Evolutionary conservation across 164 flowering plant genomes (phyloP).

Genomic region (Annona squamosa): DNA sequence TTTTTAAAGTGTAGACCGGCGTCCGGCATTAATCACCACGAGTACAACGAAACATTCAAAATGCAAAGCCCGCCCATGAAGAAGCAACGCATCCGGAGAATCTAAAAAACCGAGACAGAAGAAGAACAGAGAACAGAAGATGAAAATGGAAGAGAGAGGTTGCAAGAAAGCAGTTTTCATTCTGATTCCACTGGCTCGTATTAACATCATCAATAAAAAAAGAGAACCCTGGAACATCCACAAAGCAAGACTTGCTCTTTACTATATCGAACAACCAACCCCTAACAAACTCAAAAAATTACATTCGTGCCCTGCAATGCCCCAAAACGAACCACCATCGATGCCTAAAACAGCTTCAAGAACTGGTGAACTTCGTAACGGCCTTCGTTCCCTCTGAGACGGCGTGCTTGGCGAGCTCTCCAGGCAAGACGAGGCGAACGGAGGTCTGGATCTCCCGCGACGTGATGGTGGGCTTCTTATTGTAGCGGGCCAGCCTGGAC

Average conservation of each 20-base stretch:
- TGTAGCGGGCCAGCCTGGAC: slow-evolving; percentile 23
- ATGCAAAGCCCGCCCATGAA: too few species aligned
- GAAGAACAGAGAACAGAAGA: not conserved
- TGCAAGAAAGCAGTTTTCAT: not conserved
- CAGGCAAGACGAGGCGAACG: slow-evolving; percentile 21
- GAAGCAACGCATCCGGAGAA: too few species aligned
- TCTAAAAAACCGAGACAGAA: too few species aligned
- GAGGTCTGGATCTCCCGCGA: slow-evolving; percentile 30
- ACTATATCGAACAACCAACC: not conserved
- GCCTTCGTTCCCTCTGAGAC: slow-evolving; percentile 28
- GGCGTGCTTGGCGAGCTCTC: slow-evolving; percentile 26
- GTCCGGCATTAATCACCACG: too few species aligned
- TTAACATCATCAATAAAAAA: not conserved
- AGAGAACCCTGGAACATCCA: not conserved
- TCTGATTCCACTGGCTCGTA: too few species aligned
- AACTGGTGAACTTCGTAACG: slow-evolving; percentile 22
- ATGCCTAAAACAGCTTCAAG: slow-evolving; percentile 2
- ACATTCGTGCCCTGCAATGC: not conserved
- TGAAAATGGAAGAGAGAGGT: not conserved
- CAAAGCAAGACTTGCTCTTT: not conserved
- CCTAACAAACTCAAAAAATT: not conserved
- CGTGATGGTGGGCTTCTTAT: slow-evolving; percentile 26
- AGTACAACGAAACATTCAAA: too few species aligned
- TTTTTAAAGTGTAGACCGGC: too few species aligned
- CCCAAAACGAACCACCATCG: not conserved